Evolutionary conservation across 140 eudicot species (phyloP).

Genomic region (Stevia rebaudiana): DNA sequence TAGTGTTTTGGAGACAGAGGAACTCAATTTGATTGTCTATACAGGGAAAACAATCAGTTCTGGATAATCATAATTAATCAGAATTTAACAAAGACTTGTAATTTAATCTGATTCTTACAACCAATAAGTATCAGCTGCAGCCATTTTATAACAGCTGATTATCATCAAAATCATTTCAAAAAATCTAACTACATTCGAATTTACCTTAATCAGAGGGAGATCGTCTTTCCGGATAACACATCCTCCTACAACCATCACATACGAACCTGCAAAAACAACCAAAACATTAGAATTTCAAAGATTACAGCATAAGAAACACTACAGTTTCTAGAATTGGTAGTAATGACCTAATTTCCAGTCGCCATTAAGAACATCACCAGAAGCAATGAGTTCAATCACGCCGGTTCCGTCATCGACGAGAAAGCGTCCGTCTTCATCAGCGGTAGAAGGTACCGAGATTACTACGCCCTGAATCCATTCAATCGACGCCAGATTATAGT

Average conservation of each 20-base stretch:
- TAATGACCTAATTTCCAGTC: slow-evolving; percentile 47
- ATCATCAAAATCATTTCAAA: background rate
- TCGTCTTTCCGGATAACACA: slow-evolving; percentile 37
- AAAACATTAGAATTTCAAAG: background rate
- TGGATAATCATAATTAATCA: background rate
- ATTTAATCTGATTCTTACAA: background rate
- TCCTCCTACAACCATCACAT: slow-evolving; percentile 86
- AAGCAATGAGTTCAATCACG: slow-evolving; percentile 45
- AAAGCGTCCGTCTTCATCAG: slow-evolving; percentile 32
- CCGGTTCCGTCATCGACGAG: slow-evolving; percentile 89
- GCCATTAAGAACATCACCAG: slow-evolving; percentile 33
- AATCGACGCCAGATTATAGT: background rate
- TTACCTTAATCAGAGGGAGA: slow-evolving; percentile 59
- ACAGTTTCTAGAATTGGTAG: slow-evolving; percentile 5
- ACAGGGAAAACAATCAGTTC: background rate
- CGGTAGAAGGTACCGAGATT: slow-evolving; percentile 46
- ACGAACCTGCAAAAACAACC: slow-evolving; percentile 44
- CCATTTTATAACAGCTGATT: background rate
- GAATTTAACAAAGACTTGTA: background rate
- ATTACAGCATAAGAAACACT: background rate
- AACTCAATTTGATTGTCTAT: background rate
- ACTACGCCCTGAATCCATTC: slow-evolving; percentile 51
- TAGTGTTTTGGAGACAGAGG: background rate
- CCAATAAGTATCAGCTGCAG: background rate
- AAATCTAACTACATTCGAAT: too few relatives aligned